A percentile compares a stretch with the other conserved stretches of the same genome.
phyloP scores from a whole-genome alignment of 129 eudicot genomes.

The Erigeron canadensis region DNA sequence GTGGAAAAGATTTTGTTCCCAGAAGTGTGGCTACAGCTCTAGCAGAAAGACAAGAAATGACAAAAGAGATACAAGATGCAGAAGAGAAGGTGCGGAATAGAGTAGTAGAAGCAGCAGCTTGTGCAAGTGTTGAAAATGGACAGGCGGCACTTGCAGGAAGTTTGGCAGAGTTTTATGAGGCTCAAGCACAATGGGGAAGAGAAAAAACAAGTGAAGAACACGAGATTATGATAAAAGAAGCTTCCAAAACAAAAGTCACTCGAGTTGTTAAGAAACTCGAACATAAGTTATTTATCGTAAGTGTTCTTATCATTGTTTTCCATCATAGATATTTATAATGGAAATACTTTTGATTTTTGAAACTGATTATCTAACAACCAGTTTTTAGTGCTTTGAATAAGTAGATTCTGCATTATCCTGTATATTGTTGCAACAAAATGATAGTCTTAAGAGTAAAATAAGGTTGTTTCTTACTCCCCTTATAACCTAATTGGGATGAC shows the following conservation, averaged over 20 bases:
- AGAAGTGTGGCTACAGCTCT: conserved; percentile 74
- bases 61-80: conserved; percentile 76
- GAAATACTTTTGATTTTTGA: not conserved
- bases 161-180: conserved; percentile 87
- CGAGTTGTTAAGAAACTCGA: conserved; percentile 79
- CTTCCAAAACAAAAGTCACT: conserved; percentile 60
- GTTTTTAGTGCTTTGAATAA: not conserved
- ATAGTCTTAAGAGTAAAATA: not conserved
- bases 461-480: not conserved
- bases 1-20: conserved; percentile 95
- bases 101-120: conserved; percentile 29
- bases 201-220: conserved; percentile 77
- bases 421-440: not conserved
- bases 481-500: not conserved
- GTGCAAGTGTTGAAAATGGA: conserved; percentile 29
- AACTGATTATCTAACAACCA: not conserved
- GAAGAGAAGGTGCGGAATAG: conserved; percentile 59
- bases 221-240: conserved; percentile 66
- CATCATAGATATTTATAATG: not conserved
- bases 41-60: conserved; percentile 77
- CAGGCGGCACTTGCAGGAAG: conserved; percentile 72
- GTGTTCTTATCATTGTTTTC: conserved; percentile 29
- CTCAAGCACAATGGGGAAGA: conserved; percentile 91
- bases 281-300: conserved; percentile 78
- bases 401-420: not conserved